Evolutionary conservation across 345 rosid species (phyloP), one percentile per base, ranked within the genome.

Genomic region (Abelmoschus esculentus): DNA sequence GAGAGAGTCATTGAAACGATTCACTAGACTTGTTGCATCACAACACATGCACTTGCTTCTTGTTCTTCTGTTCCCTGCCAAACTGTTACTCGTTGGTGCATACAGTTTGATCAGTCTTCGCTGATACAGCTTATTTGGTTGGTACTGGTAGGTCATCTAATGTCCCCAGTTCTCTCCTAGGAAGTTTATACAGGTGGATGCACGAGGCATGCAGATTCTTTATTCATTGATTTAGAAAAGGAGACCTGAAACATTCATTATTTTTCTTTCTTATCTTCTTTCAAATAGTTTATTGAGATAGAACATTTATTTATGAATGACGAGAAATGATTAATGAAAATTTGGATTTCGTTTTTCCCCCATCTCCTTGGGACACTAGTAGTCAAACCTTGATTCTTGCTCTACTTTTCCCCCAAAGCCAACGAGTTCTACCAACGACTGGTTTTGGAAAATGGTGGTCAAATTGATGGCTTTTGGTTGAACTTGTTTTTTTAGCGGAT

Each of bases 11-110:
- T 74, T 90, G 75, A 80, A 75, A 75, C 75, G 93, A 54, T 87
- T 91, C 74, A 74, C 90, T 70, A 82, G 90, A 74, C 80, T 87
- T 9, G 85, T 90, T 22, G 84, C 96, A 36, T 95, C 98, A 3
- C 96, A 95, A 75, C 88, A 84, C 68, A 86, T 86, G 99, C 92
- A 87, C 70, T 81, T 91, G 87, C 80, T 95, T 18, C 81, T 91
- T 69, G 78, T 95, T 46, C 66, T 91, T 38, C 72, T 88, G 79
- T 78, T 88, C 69, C 97, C 95, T 10, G 96, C 86, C 36, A 77
- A 87, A 66, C 72, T 91, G 60, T 55, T 93, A 18, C 84, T 88
- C 19, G 47, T 87, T 26, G 93, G 92, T 61, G 90, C 88, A 49
- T 76, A 74, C 60, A 81, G 69, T 68, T 62, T 81, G 69, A 77